Percentiles rank a stretch among this genome's conserved stretches.
Evolutionary conservation across 805 yeast genomes (phyloP).

Genomic region (Saccharomycodes ludwigii): DNA sequence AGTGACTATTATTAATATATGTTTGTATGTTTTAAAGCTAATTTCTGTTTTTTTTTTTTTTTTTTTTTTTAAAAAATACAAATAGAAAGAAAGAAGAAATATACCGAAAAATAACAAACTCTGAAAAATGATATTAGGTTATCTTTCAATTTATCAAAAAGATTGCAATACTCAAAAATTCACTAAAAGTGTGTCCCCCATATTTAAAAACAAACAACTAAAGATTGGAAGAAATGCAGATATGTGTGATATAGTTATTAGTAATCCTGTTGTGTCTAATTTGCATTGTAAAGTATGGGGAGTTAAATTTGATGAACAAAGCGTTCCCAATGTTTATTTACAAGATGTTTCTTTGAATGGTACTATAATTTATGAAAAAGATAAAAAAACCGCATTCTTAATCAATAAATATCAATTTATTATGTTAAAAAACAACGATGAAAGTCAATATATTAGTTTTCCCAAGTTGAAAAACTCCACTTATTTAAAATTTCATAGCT

Average conservation of each 20-base stretch:
- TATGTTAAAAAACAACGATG: constrained; percentile 23
- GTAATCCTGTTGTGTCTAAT: constrained; percentile 30
- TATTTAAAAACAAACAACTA: constrained; percentile 24
- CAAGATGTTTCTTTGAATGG: constrained; percentile 44
- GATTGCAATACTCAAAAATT: no score
- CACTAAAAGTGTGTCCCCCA: no score
- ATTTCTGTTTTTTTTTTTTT: no score
- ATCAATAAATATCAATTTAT: constrained; percentile 26
- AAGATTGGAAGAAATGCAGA: constrained; percentile 32
- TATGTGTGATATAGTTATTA: constrained; percentile 23
- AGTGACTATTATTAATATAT: no score
- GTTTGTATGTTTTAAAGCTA: no score
- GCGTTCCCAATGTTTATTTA: constrained; percentile 35
- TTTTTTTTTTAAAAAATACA: no score
- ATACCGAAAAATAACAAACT: no score
- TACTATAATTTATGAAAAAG: constrained; percentile 28
- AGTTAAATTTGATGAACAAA: constrained; percentile 35
- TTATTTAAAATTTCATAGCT: background rate
- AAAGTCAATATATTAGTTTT: constrained; percentile 14
- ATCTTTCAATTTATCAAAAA: no score
- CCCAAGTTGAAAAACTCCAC: constrained; percentile 9
- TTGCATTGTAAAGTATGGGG: constrained; percentile 39
- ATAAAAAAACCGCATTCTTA: background rate
- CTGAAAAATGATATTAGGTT: no score
- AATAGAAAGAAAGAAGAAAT: no score